phyloP scores from a whole-genome alignment of 2,329 filamentous ascomycete genomes.

The Stagonosporopsis chrysanthemi region DNA sequence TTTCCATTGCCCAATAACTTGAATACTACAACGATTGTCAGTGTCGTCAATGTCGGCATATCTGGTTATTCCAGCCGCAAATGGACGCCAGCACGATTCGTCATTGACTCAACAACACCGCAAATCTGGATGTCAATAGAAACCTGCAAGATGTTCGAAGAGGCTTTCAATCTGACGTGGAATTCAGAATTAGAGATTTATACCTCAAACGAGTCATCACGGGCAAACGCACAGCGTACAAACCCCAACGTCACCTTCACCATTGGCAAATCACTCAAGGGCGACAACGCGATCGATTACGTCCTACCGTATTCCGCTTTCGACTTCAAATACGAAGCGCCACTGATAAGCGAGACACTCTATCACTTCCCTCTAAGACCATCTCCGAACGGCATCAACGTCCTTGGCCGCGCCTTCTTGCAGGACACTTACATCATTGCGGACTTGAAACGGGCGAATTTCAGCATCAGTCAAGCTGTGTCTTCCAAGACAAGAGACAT shows the following conservation, averaged over 20 bases:
- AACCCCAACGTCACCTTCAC: background rate
- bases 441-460: background rate
- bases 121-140: background rate
- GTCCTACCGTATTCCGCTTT: background rate
- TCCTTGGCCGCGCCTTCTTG: background rate
- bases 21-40: background rate
- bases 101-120: background rate
- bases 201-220: background rate
- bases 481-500: background rate
- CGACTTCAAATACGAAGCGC: background rate
- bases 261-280: background rate
- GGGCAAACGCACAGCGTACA: background rate
- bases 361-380: background rate
- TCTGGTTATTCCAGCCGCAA: background rate
- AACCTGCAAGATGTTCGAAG: background rate
- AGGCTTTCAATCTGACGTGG: background rate
- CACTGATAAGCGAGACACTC: background rate
- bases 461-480: background rate
- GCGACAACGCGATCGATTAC: background rate
- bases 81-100: background rate
- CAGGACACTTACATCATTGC: background rate
- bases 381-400: background rate
- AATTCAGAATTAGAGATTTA: background rate
- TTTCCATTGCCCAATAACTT: background rate
- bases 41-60: background rate